These are phyloP conservation scores for Prinsepia uniflora DNA, from an alignment of 306 rosid genomes.

Conservation along the genomic window DNA sequence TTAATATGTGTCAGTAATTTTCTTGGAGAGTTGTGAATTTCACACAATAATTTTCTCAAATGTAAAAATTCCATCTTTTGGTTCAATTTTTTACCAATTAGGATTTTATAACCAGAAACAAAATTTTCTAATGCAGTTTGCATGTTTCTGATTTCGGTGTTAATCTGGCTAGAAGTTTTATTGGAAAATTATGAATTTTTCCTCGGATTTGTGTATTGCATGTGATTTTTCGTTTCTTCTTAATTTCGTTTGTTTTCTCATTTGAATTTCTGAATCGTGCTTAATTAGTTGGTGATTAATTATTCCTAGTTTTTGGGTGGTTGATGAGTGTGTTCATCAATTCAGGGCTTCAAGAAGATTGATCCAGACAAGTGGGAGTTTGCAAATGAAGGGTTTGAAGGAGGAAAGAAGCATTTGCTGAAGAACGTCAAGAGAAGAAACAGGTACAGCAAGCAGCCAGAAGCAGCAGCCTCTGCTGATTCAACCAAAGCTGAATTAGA, in stretches of 20 bases:
- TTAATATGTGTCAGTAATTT: background rate
- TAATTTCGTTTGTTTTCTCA: background rate
- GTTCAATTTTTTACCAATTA: background rate
- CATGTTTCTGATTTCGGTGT: no score
- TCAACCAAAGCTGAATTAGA: constrained; percentile 40
- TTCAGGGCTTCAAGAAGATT: constrained; percentile 85
- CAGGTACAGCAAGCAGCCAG: constrained; percentile 41
- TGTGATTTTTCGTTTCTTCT: background rate
- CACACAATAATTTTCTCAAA: constrained; percentile 75
- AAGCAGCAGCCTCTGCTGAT: constrained; percentile 9
- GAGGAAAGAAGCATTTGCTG: constrained; percentile 83
- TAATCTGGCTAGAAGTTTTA: background rate
- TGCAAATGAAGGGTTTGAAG: constrained; percentile 77
- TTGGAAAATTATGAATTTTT: background rate
- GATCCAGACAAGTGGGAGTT: constrained; percentile 90
- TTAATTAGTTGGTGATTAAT: background rate
- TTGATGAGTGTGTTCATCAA: background rate
- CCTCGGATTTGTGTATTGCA: background rate
- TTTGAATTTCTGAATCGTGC: background rate
- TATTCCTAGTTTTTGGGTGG: background rate
- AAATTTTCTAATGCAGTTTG: background rate
- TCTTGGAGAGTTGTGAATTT: background rate
- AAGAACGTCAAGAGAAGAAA: constrained; percentile 78
- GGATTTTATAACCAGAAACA: no score
- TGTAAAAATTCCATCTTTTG: constrained; percentile 31